These are phyloP conservation scores for Funneliformis mosseae DNA, from an alignment of 192 early-diverging fungal species.

Conservation along the genomic window DNA sequence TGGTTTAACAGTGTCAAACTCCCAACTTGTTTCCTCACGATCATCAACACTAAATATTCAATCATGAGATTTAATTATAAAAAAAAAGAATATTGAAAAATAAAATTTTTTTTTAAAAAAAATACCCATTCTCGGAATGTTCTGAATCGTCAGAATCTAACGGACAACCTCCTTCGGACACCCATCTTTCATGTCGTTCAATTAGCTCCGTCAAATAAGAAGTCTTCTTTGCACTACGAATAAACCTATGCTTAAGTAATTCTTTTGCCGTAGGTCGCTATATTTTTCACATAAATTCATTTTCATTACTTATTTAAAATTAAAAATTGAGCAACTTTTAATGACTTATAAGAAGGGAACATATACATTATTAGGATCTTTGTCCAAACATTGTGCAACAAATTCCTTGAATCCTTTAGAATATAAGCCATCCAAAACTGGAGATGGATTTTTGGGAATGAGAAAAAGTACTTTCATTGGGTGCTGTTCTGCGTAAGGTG, in stretches of 20 bases:
- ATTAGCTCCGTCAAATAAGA: conserved; percentile 85
- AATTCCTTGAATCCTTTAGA: conserved; percentile 90
- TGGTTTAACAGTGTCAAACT: conserved; percentile 54
- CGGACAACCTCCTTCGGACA: conserved; percentile 56
- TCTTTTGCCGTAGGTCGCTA: conserved; percentile 89
- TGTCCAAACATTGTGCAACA: conserved; percentile 82
- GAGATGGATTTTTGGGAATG: conserved; percentile 90
- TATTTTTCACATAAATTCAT: not conserved
- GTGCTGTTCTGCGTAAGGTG: conserved; percentile 91
- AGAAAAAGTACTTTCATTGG: conserved; percentile 95
- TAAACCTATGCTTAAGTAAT: conserved; percentile 85
- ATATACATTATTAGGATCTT: conserved; percentile 72
- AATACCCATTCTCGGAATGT: conserved; percentile 31
- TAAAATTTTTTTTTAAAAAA: not conserved
- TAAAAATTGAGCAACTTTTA: not conserved
- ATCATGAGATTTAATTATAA: not conserved
- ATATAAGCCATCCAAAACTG: conserved; percentile 74
- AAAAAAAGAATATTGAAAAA: not conserved
- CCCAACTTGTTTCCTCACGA: conserved; percentile 53
- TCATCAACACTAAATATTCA: conserved; percentile 37
- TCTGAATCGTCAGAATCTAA: conserved; percentile 44
- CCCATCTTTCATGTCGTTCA: conserved; percentile 80
- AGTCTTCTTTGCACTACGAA: conserved; percentile 79
- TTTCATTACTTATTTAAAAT: not conserved
- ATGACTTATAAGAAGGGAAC: not conserved